These are phyloP conservation scores for Pelargonium cotyledonis DNA, from an alignment of 441 rosid genomes.

Conservation along the genomic window DNA sequence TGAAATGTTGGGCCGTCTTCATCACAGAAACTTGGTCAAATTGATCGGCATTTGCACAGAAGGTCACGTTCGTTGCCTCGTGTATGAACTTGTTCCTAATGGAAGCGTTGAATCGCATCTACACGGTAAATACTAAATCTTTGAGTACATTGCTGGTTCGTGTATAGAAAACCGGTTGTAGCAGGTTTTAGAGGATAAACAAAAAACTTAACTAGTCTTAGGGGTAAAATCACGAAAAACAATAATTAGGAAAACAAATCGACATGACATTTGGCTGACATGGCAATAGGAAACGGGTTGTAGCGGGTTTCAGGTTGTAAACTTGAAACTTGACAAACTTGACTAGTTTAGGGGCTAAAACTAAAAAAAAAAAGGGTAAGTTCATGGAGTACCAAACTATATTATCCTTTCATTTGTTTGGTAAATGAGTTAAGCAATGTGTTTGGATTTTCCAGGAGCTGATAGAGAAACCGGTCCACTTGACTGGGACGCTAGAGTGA, in stretches of 20 bases:
- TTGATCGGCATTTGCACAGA: constrained; percentile 86
- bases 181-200: too few relatives aligned
- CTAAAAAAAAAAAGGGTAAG: too few relatives aligned
- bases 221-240: too few relatives aligned
- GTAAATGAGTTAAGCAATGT: neutral
- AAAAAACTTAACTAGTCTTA: too few relatives aligned
- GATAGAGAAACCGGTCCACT: constrained; percentile 70
- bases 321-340: too few relatives aligned
- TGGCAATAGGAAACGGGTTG: too few relatives aligned
- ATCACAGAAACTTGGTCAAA: constrained; percentile 88
- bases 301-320: too few relatives aligned
- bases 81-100: constrained; percentile 88
- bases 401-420: neutral
- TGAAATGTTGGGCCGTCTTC: constrained; percentile 97
- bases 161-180: neutral
- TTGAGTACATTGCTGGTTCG: neutral
- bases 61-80: constrained; percentile 75
- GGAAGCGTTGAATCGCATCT: constrained; percentile 96
- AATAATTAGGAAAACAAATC: too few relatives aligned
- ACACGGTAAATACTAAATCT: constrained; percentile 48
- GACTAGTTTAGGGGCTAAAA: too few relatives aligned
- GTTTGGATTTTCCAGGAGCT: constrained; percentile 34
- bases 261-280: too few relatives aligned
- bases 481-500: constrained; percentile 78
- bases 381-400: too few relatives aligned